Conservation (phyloP, 2,329 filamentous ascomycete species). For the Aspergillus calidoustus region DNA sequence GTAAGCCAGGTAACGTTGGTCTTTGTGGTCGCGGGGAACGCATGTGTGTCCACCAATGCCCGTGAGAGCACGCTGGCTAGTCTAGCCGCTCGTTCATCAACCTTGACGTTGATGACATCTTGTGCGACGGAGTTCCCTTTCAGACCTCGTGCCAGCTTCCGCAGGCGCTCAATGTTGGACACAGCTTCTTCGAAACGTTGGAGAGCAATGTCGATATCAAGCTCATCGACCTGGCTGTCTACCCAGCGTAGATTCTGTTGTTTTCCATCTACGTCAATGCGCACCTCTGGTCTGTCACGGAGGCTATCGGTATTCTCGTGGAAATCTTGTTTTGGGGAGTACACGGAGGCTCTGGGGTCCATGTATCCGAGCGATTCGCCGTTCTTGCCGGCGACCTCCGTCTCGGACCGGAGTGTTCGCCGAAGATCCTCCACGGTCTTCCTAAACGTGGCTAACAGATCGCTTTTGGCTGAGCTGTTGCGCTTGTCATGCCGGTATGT, state of each 20-base stretch:
- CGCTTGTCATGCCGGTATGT: constrained; percentile 90
- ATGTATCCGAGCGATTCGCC: constrained; percentile 87
- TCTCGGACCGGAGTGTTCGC: constrained; percentile 81
- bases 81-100: constrained; percentile 80
- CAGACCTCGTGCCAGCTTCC: constrained; percentile 75
- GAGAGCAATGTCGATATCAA: constrained; percentile 93
- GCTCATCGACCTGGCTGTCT: constrained; percentile 89
- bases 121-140: constrained; percentile 87
- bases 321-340: constrained; percentile 75
- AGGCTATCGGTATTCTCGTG: constrained; percentile 77
- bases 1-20: constrained; percentile 83
- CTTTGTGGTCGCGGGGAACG: constrained; percentile 76
- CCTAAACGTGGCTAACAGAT: constrained; percentile 84
- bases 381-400: constrained; percentile 82
- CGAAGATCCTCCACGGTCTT: constrained; percentile 92
- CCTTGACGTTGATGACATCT: constrained; percentile 89
- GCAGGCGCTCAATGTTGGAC: constrained; percentile 79
- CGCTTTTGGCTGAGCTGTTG: constrained; percentile 76
- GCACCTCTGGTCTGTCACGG: constrained; percentile 72
- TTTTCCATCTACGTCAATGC: constrained; percentile 95
- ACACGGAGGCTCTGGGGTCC: constrained; percentile 73
- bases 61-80: constrained; percentile 77
- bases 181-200: constrained; percentile 89
- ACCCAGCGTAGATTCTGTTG: constrained; percentile 97
- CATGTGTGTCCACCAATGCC: constrained; percentile 77